A percentile compares a stretch with the other conserved stretches of the same genome.
phyloP scores from a whole-genome alignment of 495 filamentous ascomycete species.

The Parathielavia hyrcaniae region DNA sequence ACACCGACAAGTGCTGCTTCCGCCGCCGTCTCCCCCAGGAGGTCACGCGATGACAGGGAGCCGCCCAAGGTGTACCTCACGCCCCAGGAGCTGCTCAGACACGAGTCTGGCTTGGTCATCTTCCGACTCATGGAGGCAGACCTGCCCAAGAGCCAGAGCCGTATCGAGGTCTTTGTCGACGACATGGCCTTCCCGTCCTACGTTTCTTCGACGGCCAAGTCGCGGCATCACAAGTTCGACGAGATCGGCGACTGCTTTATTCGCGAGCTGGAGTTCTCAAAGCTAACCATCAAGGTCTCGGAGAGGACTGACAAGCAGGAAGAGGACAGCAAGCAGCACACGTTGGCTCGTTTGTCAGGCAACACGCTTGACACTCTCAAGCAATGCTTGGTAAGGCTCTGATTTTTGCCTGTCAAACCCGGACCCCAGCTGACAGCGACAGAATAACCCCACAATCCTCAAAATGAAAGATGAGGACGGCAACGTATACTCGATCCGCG shows the following conservation, averaged over 20 bases:
- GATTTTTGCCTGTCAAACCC: background rate
- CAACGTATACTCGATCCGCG: constrained; percentile 70
- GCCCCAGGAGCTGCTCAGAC: constrained; percentile 68
- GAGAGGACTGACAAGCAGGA: constrained; percentile 69
- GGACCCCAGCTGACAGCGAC: constrained; percentile 13
- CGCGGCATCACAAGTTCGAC: constrained; percentile 61
- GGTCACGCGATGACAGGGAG: constrained; percentile 52
- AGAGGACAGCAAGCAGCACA: constrained; percentile 59
- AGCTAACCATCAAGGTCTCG: constrained; percentile 78
- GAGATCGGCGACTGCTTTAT: constrained; percentile 95
- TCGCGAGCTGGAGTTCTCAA: constrained; percentile 90
- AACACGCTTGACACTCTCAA: constrained; percentile 80
- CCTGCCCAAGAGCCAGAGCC: constrained; percentile 64
- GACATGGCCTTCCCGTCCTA: constrained; percentile 91
- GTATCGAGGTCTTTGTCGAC: constrained; percentile 87
- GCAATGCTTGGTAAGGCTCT: constrained; percentile 66
- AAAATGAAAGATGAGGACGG: constrained; percentile 69
- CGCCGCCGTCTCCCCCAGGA: constrained; percentile 39
- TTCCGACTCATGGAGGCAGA: constrained; percentile 90
- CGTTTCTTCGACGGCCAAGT: constrained; percentile 64
- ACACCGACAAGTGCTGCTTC: constrained; percentile 37
- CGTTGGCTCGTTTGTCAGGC: constrained; percentile 75
- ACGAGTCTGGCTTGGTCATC: constrained; percentile 88
- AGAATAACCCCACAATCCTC: constrained; percentile 86
- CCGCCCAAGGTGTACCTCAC: constrained; percentile 71